Evolutionary conservation across 169 alveolate species (phyloP).

Genomic region (Eimeria brunetti): DNA sequence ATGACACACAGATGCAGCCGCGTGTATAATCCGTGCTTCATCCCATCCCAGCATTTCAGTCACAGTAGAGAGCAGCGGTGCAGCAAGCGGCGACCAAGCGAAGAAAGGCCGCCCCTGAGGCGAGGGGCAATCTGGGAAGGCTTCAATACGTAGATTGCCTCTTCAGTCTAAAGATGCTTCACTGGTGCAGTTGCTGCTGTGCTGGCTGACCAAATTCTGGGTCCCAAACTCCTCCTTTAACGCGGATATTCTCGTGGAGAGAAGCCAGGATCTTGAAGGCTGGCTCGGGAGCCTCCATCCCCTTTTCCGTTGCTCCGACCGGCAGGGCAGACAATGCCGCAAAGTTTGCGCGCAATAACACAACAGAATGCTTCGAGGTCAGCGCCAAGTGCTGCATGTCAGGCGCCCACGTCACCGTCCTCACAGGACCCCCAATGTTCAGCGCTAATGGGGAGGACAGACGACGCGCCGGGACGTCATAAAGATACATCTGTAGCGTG

Average conservation of each 20-base stretch:
- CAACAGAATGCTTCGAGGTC: constrained; percentile 83
- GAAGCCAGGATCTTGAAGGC: constrained; percentile 82
- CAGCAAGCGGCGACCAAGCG: neutral
- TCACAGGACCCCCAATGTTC: constrained; percentile 65
- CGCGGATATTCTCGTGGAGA: constrained; percentile 86
- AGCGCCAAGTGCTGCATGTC: constrained; percentile 82
- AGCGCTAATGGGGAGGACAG: constrained; percentile 49
- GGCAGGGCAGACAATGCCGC: constrained; percentile 50
- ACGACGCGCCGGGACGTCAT: constrained; percentile 74
- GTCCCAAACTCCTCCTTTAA: constrained; percentile 88
- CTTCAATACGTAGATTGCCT: neutral
- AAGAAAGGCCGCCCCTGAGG: neutral
- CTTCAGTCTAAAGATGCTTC: neutral
- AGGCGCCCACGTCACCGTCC: constrained; percentile 85
- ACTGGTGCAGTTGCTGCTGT: neutral
- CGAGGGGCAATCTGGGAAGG: neutral
- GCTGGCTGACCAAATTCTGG: constrained; percentile 81
- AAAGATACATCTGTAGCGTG: constrained; percentile 63
- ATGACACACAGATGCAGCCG: neutral
- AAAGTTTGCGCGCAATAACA: constrained; percentile 65
- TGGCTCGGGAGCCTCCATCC: constrained; percentile 13
- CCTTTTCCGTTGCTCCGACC: constrained; percentile 24
- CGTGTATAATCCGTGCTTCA: neutral
- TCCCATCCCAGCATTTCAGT: neutral
- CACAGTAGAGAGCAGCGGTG: neutral